phyloP scores from a whole-genome alignment of 2,329 filamentous ascomycete genomes.

The Pestalotiopsis sp. region DNA sequence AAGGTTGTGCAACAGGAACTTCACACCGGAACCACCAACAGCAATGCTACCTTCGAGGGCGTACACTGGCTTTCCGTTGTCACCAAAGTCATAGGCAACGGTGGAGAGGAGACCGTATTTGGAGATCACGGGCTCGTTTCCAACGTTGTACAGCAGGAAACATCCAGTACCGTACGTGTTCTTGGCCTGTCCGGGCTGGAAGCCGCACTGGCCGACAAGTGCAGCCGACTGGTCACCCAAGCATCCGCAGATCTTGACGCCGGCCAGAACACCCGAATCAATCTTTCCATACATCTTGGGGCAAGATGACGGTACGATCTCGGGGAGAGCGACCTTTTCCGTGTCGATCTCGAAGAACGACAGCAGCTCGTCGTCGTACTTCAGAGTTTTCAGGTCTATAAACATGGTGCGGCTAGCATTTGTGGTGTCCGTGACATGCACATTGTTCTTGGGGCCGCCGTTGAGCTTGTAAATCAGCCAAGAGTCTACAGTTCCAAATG shows the following conservation, averaged over 20 bases:
- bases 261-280: slow-evolving; percentile 65
- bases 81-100: slow-evolving; percentile 80
- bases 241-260: slow-evolving; percentile 77
- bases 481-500: slow-evolving; percentile 85
- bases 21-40: slow-evolving; percentile 79
- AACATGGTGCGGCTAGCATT: slow-evolving; percentile 95
- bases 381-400: slow-evolving; percentile 79
- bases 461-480: slow-evolving; percentile 89
- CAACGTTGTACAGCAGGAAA: slow-evolving; percentile 88
- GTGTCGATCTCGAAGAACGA: slow-evolving; percentile 75
- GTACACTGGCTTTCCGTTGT: slow-evolving; percentile 64
- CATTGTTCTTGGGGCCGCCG: slow-evolving; percentile 63
- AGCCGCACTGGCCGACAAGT: slow-evolving; percentile 83
- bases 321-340: slow-evolving; percentile 74
- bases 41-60: slow-evolving; percentile 84
- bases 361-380: slow-evolving; percentile 78
- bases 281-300: slow-evolving; percentile 71
- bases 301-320: slow-evolving; percentile 81
- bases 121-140: slow-evolving; percentile 82
- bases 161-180: slow-evolving; percentile 92
- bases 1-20: slow-evolving; percentile 69
- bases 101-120: slow-evolving; percentile 83
- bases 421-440: slow-evolving; percentile 83
- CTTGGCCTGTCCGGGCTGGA: slow-evolving; percentile 80
- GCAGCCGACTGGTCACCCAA: slow-evolving; percentile 86